Percentiles rank a stretch among this genome's conserved stretches.
These are phyloP conservation scores for Kentomonas sorsogonicus DNA, from an alignment of 208 protist species.

Conservation along the genomic window DNA sequence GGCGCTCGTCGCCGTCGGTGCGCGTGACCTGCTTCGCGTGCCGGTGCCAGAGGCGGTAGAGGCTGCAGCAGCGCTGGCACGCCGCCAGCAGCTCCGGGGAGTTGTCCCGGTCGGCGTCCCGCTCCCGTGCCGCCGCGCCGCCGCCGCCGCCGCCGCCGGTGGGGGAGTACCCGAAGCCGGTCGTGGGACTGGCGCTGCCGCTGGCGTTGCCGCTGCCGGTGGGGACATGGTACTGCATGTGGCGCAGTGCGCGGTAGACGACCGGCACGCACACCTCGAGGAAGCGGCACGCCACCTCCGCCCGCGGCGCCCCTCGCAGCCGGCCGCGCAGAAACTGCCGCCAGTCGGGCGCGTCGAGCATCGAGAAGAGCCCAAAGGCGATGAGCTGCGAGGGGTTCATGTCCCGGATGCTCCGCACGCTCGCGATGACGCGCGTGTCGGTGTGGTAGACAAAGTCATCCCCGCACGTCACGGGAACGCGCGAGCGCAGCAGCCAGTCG, in stretches of 20 bases:
- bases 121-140: too few relatives aligned
- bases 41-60: slow-evolving; percentile 53
- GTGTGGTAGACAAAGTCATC: background rate
- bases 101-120: slow-evolving; percentile 4
- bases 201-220: too few relatives aligned
- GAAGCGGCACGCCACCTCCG: slow-evolving; percentile 21
- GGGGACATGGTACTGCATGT: too few relatives aligned
- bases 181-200: too few relatives aligned
- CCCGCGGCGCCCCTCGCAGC: slow-evolving; percentile 21
- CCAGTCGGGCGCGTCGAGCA: slow-evolving; percentile 32
- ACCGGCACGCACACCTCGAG: slow-evolving; percentile 33
- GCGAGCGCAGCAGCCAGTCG: background rate
- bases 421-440: slow-evolving; percentile 27
- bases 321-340: slow-evolving; percentile 27
- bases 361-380: slow-evolving; percentile 44
- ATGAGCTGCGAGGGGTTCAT: slow-evolving; percentile 29
- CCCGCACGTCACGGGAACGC: background rate
- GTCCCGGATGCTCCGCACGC: slow-evolving; percentile 18
- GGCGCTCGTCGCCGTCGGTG: slow-evolving; percentile 23
- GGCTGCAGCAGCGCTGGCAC: slow-evolving; percentile 24
- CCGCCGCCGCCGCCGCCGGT: too few relatives aligned
- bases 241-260: slow-evolving; percentile 7
- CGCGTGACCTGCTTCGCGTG: slow-evolving; percentile 21
- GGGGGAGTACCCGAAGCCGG: too few relatives aligned
- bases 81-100: slow-evolving; percentile 17